Percentiles rank a stretch among this genome's conserved stretches.
These are phyloP conservation scores for Phyllosticta citriasiana DNA, from an alignment of 2,329 filamentous ascomycete species.

Conservation along the genomic window DNA sequence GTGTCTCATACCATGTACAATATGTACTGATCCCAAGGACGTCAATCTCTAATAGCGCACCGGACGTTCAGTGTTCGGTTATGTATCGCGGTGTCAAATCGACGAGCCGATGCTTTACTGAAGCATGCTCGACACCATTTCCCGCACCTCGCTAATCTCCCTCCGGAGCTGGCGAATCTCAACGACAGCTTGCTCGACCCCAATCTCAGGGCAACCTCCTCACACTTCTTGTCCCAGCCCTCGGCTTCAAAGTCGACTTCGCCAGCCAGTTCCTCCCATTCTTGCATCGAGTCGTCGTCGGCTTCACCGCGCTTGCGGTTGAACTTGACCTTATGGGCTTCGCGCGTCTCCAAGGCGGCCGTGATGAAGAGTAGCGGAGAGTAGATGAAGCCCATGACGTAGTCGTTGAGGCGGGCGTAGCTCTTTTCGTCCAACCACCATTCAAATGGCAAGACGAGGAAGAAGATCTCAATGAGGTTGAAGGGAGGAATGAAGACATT, in stretches of 20 bases:
- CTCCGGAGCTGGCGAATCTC: constrained; percentile 44
- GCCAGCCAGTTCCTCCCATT: constrained; percentile 77
- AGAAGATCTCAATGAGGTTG: constrained; percentile 82
- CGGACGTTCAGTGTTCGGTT: not conserved
- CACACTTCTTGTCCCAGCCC: constrained; percentile 75
- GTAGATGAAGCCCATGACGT: constrained; percentile 79
- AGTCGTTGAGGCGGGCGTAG: constrained; percentile 79
- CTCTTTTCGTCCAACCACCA: constrained; percentile 77
- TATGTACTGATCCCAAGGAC: not conserved
- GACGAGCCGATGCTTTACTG: not conserved
- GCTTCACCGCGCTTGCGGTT: constrained; percentile 75
- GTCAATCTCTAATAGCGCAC: not conserved
- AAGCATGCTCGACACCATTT: constrained; percentile 35
- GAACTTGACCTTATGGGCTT: constrained; percentile 49
- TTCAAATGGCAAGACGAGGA: constrained; percentile 71
- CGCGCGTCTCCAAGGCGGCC: constrained; percentile 46
- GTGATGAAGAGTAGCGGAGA: constrained; percentile 72
- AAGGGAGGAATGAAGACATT: constrained; percentile 97
- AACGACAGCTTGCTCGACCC: constrained; percentile 63
- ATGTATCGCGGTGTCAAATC: not conserved
- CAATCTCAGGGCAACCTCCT: constrained; percentile 67
- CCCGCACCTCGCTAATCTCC: constrained; percentile 43
- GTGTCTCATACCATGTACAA: not conserved
- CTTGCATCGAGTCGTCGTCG: constrained; percentile 80
- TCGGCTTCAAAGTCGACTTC: constrained; percentile 72